These are phyloP conservation scores for Aegle marmelos DNA, from an alignment of 345 rosid genomes.

Conservation along the genomic window DNA sequence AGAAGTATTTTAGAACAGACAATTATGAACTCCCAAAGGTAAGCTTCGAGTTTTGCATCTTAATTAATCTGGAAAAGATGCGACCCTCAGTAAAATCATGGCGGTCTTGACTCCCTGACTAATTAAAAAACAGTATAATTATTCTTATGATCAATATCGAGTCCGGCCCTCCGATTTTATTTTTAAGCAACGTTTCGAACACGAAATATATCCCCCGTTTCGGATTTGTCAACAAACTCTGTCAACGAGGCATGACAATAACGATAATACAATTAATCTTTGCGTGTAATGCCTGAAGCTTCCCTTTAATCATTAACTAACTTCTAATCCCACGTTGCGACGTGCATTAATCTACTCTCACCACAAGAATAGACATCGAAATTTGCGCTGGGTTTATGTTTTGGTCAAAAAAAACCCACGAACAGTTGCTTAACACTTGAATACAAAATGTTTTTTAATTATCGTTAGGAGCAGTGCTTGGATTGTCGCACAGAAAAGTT, in stretches of 20 bases:
- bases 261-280: background rate
- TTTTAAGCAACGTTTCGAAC: slow-evolving; percentile 15
- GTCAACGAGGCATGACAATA: background rate
- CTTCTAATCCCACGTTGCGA: background rate
- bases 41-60: background rate
- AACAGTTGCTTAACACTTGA: background rate
- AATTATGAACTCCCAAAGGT: too few relatives aligned
- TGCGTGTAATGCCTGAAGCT: background rate
- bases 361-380: background rate
- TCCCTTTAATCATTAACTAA: background rate
- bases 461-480: too few relatives aligned
- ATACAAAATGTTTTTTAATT: background rate
- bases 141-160: background rate
- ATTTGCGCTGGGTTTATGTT: background rate
- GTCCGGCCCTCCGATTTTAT: background rate
- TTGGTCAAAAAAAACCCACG: background rate
- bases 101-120: too few relatives aligned
- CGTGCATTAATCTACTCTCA: too few relatives aligned
- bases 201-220: slow-evolving; percentile 14
- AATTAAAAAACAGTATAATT: background rate
- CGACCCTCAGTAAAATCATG: background rate
- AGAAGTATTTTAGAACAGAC: too few relatives aligned
- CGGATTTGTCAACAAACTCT: background rate
- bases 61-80: background rate
- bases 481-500: too few relatives aligned